Base-by-base conservation (phyloP, 495 filamentous ascomycete genomes). In the Friedmanniomyces simplex region DNA sequence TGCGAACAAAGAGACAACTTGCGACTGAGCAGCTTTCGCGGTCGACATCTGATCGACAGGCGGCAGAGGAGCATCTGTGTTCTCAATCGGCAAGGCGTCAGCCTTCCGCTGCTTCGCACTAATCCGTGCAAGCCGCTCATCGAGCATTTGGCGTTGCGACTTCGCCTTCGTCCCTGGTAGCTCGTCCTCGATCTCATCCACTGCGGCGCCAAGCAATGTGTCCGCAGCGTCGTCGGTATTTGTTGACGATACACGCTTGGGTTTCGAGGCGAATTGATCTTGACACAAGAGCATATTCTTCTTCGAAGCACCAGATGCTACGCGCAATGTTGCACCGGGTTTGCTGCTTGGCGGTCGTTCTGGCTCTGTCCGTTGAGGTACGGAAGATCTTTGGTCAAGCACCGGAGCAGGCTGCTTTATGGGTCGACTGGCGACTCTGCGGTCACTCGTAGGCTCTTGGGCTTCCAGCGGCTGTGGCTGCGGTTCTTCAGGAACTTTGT, bases 271-370 rank as follows among this genome's bases (percentile, higher is more conserved):
- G 2, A 60, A 48, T 25, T 64, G 61, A 7, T 56, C 49, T 26
- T 64, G 61, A 47, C 57, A 64, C 13, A 60, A 3, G 14, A 64
- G 50, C 37, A 30, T 46, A 22, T 45, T 57, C 42, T 57, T 56
- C 57, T 60, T 64, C 14, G 37, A 34, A n/a, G 32, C 50, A 36
- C 50, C 37, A n/a, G 50, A n/a, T 10, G 36, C 24, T 8, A 63
- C 37, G 18, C 48, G 52, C 37, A 61, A 41, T 8, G 37, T 57
- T 36, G 28, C 18, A 26, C 43, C 21, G 3, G 21, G n/a, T 36
- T 39, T 42, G 8, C 57, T 52, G 46, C 20, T 12, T 13, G n/a
- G 50, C 7, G 36, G 37, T 16, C n/a, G 32, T 26, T 42, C 32
- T 14, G 34, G 7, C 45, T 16, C 14, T 13, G 32, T 26, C 7